Evolutionary conservation across 371 early-diverging fungal genomes (phyloP), one percentile per base, ranked within the genome.

Genomic region (Blakeslea trispora): DNA sequence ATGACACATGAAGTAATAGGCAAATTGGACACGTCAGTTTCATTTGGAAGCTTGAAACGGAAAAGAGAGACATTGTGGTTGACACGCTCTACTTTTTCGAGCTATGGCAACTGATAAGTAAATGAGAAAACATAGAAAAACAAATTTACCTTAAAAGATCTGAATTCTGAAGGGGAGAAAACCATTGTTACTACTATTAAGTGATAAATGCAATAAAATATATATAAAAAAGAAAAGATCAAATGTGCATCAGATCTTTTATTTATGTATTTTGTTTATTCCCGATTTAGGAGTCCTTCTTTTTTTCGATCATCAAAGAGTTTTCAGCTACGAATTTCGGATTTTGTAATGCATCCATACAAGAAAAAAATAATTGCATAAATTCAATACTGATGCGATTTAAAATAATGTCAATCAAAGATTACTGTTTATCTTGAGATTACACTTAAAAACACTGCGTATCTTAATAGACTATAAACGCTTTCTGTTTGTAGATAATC

Each of bases 1-100:
- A 94, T 79, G 34, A 96, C 77, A 63, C 90, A 92, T 37, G 92
- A 91, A 14, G 96, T 86, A 14, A 91, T 82, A 31, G 88, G 84
- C 62, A 96, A 68, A 35, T 85, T 91, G 53, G 85, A 79, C 45
- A 81, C 77, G 53, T 86, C 85, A 17, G 23, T 52, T 40, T 69
- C 81, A 39, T 71, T 74, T 50, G 88, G 89, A 42, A 96, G 76
- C 19, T 77, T 86, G 61, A 97, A 95, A 17, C 92, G 85, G 79
- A 87, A 93, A 31, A 81, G 68, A 15, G 79, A 80, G 23, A 94
- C 94, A 71, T 95, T 91, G 74, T 87, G 90, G 64, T 83, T 91
- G 58, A 94, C 72, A 31, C 59, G 59, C 46, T 59, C 55, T 11
- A 55, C 40, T 43, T 59, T 64, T 42, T 64, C 64, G n/a, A 64